Base-by-base conservation (phyloP, 225 moss, liverwort and hornwort species). In the Asterella californica region DNA sequence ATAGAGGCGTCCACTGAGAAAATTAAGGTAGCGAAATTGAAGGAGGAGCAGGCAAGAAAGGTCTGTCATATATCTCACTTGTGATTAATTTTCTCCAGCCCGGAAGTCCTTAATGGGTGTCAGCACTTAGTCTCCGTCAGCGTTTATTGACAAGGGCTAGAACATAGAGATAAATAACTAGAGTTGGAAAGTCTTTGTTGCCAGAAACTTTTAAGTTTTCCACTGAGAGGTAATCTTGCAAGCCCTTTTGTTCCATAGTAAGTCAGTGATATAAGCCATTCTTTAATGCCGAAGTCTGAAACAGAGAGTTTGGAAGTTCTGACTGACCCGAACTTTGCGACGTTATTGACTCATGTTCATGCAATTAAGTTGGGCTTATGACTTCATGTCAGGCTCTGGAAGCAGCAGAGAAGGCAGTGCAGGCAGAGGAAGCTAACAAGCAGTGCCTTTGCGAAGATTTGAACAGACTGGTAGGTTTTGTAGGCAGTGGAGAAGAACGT, bases 11-110 rank as follows among this genome's bases (percentile, higher is more conserved):
- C 95, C n/a, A 91, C 97, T 34, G 97, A 95, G 78, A 99, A 93
- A 90, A 91, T 99, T 71, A 93, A 95, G 82, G 87, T 89, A 83
- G 90, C 94, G 52, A 99, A 93, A 83, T 55, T 91, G 83, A 99
- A 99, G 87, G 97, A 99, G 81, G 92, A 91, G 81, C 97, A 95
- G 79, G 91, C 97, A 17, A 93, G 86, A 76, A 99, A 99, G 94
- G 94, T 94, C 36, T n/a, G 78, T 83, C 53, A 45, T 21, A 42
- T 11, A 9, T 27, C 21, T 4, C 27, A 72, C 29, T 29, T 17
- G 5, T 50, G n/a, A n/a, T n/a, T n/a, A n/a, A 52, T 1, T 0
- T 19, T 19, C 15, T 19, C 57, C 57, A 7, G 57, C 57, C 6
- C 17, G 5, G 25, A 60, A 60, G 7, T n/a, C 7, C 59, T 60